A percentile compares a stretch with the other conserved stretches of the same genome.
Conservation (phyloP, 306 rosid genomes). For the Carpinus viminea region DNA sequence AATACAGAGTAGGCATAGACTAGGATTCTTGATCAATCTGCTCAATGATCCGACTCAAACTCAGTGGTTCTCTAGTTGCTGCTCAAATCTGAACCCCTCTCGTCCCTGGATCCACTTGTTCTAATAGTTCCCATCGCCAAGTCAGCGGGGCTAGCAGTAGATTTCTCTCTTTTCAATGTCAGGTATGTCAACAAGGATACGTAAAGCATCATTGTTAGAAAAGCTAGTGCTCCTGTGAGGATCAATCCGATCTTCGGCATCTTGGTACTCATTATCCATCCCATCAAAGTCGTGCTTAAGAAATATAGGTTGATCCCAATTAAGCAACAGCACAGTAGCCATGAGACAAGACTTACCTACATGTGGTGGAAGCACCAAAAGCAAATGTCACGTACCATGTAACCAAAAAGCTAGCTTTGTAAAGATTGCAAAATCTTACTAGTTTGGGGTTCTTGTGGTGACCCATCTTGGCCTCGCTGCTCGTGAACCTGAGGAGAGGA, state of each 20-base stretch:
- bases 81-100: background rate
- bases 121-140: background rate
- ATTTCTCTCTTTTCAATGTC: background rate
- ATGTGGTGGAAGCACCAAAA: background rate
- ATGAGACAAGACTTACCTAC: conserved; percentile 4
- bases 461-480: conserved; percentile 27
- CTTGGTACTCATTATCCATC: background rate
- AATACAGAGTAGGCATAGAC: too few relatives aligned
- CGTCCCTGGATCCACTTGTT: background rate
- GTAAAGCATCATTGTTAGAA: conserved; percentile 9
- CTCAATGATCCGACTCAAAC: background rate
- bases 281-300: conserved; percentile 11
- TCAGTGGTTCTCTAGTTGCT: background rate
- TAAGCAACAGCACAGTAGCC: conserved; percentile 7
- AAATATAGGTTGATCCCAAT: conserved; percentile 19
- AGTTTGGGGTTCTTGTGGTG: background rate
- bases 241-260: background rate
- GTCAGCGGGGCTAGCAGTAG: background rate
- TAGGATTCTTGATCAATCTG: too few relatives aligned
- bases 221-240: conserved; percentile 1
- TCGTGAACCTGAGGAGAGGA: conserved; percentile 24
- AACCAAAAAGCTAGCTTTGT: too few relatives aligned
- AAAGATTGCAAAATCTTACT: background rate
- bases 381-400: background rate
- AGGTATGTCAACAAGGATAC: background rate